Conservation (phyloP, 306 rosid species). For the Potentilla sterilis region DNA sequence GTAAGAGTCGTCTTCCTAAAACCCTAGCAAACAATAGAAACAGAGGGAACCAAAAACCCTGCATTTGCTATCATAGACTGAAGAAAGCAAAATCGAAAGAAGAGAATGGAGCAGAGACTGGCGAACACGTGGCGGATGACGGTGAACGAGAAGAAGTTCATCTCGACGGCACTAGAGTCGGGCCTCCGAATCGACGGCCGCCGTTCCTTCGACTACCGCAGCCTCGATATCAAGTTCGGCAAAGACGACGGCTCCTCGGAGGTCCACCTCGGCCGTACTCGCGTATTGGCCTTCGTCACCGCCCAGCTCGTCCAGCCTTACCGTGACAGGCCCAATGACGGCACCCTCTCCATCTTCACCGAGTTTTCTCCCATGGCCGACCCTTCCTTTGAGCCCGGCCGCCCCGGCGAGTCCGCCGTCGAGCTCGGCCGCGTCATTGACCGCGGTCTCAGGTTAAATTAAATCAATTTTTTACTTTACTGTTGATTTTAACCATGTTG, state of each 20-base stretch:
- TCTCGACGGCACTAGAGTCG: conserved; percentile 54
- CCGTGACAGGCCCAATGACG: conserved; percentile 82
- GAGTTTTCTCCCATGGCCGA: conserved; percentile 98
- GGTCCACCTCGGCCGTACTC: conserved; percentile 79
- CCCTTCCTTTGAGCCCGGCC: conserved; percentile 84
- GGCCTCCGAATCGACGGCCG: no score
- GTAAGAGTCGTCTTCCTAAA: no score
- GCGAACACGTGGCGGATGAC: conserved; percentile 62
- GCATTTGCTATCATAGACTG: no score
- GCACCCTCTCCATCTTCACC: conserved; percentile 74
- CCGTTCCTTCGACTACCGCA: conserved; percentile 80
- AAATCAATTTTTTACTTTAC: background rate
- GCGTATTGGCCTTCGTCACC: conserved; percentile 64
- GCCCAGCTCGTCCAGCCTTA: conserved; percentile 72
- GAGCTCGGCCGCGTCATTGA: conserved; percentile 79
- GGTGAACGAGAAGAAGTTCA: conserved; percentile 59
- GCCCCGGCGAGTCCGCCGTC: conserved; percentile 69
- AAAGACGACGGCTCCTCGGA: conserved; percentile 67
- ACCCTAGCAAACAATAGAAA: no score
- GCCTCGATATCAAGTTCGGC: conserved; percentile 60
- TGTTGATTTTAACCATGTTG: background rate
- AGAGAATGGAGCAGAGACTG: conserved; percentile 63
- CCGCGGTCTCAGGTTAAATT: conserved; percentile 73
- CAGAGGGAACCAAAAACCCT: no score
- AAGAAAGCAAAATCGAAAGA: no score